Percentiles rank a stretch among this genome's conserved stretches.
phyloP scores from a whole-genome alignment of 768 basidiomycete genomes.

The Chiua virens region DNA sequence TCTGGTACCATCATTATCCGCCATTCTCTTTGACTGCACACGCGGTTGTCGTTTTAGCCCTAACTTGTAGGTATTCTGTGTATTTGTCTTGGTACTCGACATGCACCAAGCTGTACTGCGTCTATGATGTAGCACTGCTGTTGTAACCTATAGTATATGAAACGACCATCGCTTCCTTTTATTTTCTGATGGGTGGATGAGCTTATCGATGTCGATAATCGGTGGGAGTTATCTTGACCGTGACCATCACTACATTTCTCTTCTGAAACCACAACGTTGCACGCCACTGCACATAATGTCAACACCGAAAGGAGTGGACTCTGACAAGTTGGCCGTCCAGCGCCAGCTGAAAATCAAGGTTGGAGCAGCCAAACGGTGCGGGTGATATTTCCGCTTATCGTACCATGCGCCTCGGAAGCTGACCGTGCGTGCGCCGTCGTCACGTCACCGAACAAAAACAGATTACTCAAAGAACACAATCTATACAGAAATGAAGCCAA shows the following conservation, averaged over 20 bases:
- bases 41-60: conserved; percentile 25
- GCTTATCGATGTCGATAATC: conserved; percentile 8
- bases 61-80: conserved; percentile 34
- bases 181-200: not conserved
- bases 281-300: conserved; percentile 15
- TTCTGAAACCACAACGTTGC: conserved; percentile 11
- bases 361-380: conserved; percentile 63
- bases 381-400: conserved; percentile 17
- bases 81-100: conserved; percentile 29
- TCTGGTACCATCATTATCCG: conserved; percentile 23
- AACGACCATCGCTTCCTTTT: conserved; percentile 21
- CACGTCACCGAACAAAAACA: conserved; percentile 28
- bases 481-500: conserved; percentile 67
- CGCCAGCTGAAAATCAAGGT: conserved; percentile 80
- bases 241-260: not conserved
- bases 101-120: conserved; percentile 31
- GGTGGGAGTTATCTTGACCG: not conserved
- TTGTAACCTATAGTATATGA: conserved; percentile 26
- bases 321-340: conserved; percentile 38
- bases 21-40: conserved; percentile 25
- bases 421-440: not conserved
- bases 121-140: conserved; percentile 32
- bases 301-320: conserved; percentile 7
- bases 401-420: conserved; percentile 3
- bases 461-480: conserved; percentile 66